Base-by-base conservation (phyloP, 2,329 filamentous ascomycete genomes). In the Aureobasidium melanogenum region DNA sequence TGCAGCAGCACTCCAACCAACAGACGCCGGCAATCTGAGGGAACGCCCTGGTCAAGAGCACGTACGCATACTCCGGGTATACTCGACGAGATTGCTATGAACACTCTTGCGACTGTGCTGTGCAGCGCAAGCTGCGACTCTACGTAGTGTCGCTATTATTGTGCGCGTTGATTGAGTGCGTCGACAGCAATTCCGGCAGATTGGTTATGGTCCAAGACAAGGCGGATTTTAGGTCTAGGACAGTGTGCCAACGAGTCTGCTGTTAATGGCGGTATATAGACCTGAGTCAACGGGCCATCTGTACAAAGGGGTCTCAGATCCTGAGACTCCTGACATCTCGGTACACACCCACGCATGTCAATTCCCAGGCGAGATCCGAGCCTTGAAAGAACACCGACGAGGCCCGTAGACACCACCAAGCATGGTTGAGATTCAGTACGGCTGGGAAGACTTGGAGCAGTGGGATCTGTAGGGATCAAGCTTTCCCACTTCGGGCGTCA, bases 141-240 rank as follows among this genome's bases (percentile, higher is more conserved):
- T 19, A 51, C 56, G 56, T 43, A 50, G 34, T 60, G 56, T 50
- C 30, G 19, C 56, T 60, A 50, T 50, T 60, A 26, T 34, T 51
- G 26, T 51, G 46, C 32, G 55, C 43, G 32, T 58, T 17, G 26
- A 15, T 36, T 60, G 44, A 34, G 44, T 19, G 36, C 24, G 19
- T 28, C 19, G 15, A 48, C 32, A 48, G 19, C 34, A 50, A 4
- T 32, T 41, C 46, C 44, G 43, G 14, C n/a, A 32, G 14, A 6
- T 26, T 19, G 46, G 46, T 6, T 34, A 34, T 34, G 24, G 8
- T 51, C 36, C 26, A 38, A 38, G 43, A 51, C 46, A 50, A 15
- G 10, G 32, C 24, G 10, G n/a, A 17, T 24, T 43, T 26, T 41
- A 22, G 28, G 26, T 34, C 24, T 15, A 10, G 26, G 17, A 22